Percentiles rank a stretch among this genome's conserved stretches.
Conservation (phyloP, 2,329 filamentous ascomycete genomes). For the Ceratocystis papillata region DNA sequence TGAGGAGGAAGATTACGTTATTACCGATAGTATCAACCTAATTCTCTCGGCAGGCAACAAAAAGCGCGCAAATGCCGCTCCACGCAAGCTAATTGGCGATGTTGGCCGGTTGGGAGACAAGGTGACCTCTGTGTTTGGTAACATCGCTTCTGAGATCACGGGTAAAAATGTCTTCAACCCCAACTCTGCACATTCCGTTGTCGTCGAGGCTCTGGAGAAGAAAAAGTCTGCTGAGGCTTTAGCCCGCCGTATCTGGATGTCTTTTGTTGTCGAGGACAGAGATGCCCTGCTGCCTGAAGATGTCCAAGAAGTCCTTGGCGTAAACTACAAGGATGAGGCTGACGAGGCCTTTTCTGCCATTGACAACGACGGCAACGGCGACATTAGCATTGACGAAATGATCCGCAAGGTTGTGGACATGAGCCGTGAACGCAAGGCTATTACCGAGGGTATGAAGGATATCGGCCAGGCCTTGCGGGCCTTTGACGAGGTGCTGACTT, state of each 20-base stretch:
- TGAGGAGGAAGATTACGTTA: slow-evolving; percentile 79
- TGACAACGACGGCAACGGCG: slow-evolving; percentile 81
- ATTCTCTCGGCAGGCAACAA: slow-evolving; percentile 48
- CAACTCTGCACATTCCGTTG: slow-evolving; percentile 78
- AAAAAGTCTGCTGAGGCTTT: slow-evolving; percentile 76
- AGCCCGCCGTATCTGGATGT: slow-evolving; percentile 95
- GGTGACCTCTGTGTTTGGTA: slow-evolving; percentile 83
- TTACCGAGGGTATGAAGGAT: slow-evolving; percentile 90
- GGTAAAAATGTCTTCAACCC: slow-evolving; percentile 93
- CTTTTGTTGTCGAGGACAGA: slow-evolving; percentile 81
- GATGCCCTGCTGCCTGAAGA: slow-evolving; percentile 72
- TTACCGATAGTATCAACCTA: slow-evolving; percentile 71
- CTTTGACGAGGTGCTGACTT: slow-evolving; percentile 73
- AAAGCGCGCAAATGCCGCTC: slow-evolving; percentile 54
- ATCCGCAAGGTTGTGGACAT: slow-evolving; percentile 75
- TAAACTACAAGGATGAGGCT: slow-evolving; percentile 61
- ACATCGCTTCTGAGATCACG: slow-evolving; percentile 87
- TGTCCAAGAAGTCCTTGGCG: slow-evolving; percentile 75
- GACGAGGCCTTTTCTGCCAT: slow-evolving; percentile 73
- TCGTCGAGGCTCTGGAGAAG: slow-evolving; percentile 81
- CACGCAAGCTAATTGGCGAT: slow-evolving; percentile 66
- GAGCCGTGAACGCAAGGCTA: slow-evolving; percentile 75
- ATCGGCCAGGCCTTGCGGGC: slow-evolving; percentile 89
- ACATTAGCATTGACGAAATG: slow-evolving; percentile 94
- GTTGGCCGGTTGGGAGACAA: slow-evolving; percentile 82